Evolutionary conservation across 768 basidiomycete genomes (phyloP), one percentile per base, ranked within the genome.

Genomic region (Dioszegia crocea): DNA sequence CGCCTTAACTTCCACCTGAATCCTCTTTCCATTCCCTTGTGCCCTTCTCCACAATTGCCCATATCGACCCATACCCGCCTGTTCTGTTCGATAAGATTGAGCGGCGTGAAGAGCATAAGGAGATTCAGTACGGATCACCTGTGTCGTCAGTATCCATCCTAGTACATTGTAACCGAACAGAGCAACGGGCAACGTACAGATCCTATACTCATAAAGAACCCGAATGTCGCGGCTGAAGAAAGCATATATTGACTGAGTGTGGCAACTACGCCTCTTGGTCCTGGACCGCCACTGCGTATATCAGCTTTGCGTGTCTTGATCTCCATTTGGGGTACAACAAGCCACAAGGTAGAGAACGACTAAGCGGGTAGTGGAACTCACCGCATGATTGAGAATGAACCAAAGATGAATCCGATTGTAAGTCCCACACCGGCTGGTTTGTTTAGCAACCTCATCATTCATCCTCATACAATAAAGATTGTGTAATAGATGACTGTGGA

Each of bases 191-290:
- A 26, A 72, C 85, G 69, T 71, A 93, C 91, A 29, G 91, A 91
- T 71, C 91, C 88, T 71, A 96, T 89, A 39, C 91, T 84, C 61
- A 98, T 86, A 86, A 98, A 98, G 81, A 97, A 97, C 2, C 87
- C 87, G 77, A 99, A 98, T 0, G 94, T 96, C 8, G 93, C 93
- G 4, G 90, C 94, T 68, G 94, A 98, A 70, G 89, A 90, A 27
- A 97, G 84, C 96, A 99, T 99, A 78, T 97, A 98, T 70, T 93
- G 91, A 14, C 93, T 94, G 50, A 99, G 84, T 0, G 96, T 96
- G 3, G 90, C 87, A 24, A 98, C 80, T 49, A 85, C 80, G 11
- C 96, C 96, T 71, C 92, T 84, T 24, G 91, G 92, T 24, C 96
- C 96, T 8, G 89, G 86, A 43, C 94, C 94, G 65, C 84, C 84